These are phyloP conservation scores for Olyra latifolia DNA, from an alignment of 176 grass and related monocot genomes.

Conservation along the genomic window DNA sequence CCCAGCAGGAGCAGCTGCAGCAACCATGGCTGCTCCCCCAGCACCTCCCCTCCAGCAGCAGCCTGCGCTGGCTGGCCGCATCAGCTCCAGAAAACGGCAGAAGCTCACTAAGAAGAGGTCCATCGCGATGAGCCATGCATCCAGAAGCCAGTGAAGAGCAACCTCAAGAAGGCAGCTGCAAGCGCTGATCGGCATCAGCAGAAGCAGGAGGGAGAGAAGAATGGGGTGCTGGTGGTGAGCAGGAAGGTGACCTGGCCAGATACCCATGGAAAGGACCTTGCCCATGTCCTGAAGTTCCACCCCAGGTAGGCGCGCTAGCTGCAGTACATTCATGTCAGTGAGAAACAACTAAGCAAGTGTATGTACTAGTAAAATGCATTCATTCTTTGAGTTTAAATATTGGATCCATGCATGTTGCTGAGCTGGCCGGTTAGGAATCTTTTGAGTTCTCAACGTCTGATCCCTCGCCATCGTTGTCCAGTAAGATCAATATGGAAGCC, in stretches of 20 bases:
- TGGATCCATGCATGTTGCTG: not conserved
- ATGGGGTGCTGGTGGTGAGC: conserved; percentile 5
- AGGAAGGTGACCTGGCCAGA: conserved; percentile 53
- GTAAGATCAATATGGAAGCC: not conserved
- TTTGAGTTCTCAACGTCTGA: not conserved
- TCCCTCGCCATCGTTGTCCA: not conserved
- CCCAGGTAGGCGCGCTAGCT: conserved; percentile 20
- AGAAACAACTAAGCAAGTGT: not conserved
- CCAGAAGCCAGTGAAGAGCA: conserved; percentile 8
- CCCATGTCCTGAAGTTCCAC: conserved; percentile 39
- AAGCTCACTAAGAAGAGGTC: not conserved
- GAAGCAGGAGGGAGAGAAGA: not conserved
- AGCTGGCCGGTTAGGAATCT: not conserved
- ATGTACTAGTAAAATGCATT: not conserved
- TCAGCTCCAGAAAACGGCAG: not conserved
- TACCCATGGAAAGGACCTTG: conserved; percentile 48
- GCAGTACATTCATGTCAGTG: not conserved
- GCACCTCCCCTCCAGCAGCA: not conserved
- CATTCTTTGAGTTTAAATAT: not conserved
- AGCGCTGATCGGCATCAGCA: not conserved
- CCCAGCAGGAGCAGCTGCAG: not conserved
- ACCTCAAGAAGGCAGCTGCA: conserved; percentile 7
- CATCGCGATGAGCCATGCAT: not conserved
- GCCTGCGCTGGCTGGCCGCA: not conserved
- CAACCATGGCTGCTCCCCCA: not conserved